Evolutionary conservation across 2,329 filamentous ascomycete species (phyloP), one percentile per base, ranked within the genome.

Genomic region (Pseudogymnoascus sp.): DNA sequence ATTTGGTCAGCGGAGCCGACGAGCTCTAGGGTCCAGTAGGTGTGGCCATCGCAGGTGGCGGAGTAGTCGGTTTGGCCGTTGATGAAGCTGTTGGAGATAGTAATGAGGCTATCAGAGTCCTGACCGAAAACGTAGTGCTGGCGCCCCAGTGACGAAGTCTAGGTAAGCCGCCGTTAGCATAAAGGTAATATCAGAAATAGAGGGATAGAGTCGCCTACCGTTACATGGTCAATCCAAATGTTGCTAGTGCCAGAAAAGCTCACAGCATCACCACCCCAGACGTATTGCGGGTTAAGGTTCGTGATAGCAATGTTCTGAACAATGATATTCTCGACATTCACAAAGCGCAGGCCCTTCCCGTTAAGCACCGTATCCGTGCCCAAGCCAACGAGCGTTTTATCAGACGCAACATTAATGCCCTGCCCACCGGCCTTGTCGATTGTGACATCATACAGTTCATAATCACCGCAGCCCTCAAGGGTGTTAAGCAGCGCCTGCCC

Each of bases 21-120:
- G 66, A 79, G 72, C 46, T 76, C 73, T 62, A 77, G 71, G 1
- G 71, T 72, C 78, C 78, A 80, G 71, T 80, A 80, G 66, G 79
- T 77, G 38, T 80, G 71, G n/a, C 70, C 71, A 64, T 80, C 76
- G 67, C 78, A 80, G 19, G 72, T 72, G 10, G 77, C 72, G 0
- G 77, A 79, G 66, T 74, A 77, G 19, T 67, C 70, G 0, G 78
- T 78, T 4, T 67, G 64, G 7, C 79, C 78, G 62, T 80, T 73
- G 61, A 80, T 75, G 42, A 77, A 75, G 67, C 73, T 77, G 72
- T 80, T 80, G 4, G 77, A 78, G 40, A 80, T 73, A 0, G 78
- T 80, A 1, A 79, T 74, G 31, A 71, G 71, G 3, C 73, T 71
- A 17, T 71, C 72, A 7, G 69, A 63, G 38, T 68, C 68, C 37